Conservation (phyloP, 345 rosid species). For the Angophora floribunda region DNA sequence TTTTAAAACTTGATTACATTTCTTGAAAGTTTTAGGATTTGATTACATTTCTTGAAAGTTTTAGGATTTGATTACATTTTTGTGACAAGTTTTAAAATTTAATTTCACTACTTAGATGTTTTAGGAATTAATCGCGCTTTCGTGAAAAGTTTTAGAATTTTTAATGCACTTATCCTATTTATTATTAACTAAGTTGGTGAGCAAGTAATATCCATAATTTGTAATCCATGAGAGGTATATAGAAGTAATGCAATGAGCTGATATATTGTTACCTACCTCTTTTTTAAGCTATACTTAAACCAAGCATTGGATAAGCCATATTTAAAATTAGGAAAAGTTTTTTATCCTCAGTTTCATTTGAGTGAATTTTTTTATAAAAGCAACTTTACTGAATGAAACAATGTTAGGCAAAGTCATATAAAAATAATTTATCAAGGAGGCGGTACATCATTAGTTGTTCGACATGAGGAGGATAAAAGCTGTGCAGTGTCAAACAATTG, state of each 20-base stretch:
- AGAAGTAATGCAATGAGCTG: rapidly evolving
- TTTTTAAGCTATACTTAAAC: neutral
- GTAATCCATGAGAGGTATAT: neutral
- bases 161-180: neutral
- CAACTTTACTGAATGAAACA: neutral
- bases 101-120: too few species aligned
- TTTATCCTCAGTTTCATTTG: neutral
- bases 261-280: neutral
- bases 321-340: neutral
- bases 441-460: neutral
- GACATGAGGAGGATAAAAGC: neutral
- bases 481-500: neutral
- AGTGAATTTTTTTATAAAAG: neutral
- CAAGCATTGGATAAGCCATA: neutral
- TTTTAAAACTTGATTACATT: too few species aligned
- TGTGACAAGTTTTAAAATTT: too few species aligned
- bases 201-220: neutral
- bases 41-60: too few species aligned
- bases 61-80: too few species aligned
- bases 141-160: too few species aligned
- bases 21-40: too few species aligned
- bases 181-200: neutral
- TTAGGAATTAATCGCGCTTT: too few species aligned
- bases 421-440: neutral
- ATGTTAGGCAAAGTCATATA: neutral